Evolutionary conservation across 2,329 filamentous ascomycete genomes (phyloP).

Genomic region (Hypoxylon sp.): DNA sequence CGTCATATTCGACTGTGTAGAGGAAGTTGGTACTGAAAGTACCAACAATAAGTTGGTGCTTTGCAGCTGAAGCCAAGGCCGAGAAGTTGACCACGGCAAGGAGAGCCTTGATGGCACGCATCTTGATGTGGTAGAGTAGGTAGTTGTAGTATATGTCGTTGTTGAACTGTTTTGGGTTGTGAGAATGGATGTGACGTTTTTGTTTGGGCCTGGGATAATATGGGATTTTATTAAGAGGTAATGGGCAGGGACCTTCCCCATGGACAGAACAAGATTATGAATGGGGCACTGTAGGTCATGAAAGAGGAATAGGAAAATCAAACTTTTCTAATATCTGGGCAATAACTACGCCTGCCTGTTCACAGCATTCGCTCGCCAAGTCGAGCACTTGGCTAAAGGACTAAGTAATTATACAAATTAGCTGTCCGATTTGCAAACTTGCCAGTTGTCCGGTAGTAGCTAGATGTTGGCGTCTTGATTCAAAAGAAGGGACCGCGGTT

Average conservation of each 20-base stretch:
- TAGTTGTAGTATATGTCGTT: not conserved
- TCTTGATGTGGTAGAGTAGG: slow-evolving; percentile 1
- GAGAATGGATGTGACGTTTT: not conserved
- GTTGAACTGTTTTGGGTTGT: not conserved
- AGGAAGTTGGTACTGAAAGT: slow-evolving; percentile 51
- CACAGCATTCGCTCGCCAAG: not conserved
- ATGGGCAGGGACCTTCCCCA: not conserved
- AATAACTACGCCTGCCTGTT: not conserved
- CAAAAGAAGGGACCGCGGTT: not conserved
- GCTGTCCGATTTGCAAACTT: not conserved
- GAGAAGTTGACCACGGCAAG: slow-evolving; percentile 8
- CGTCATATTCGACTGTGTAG: slow-evolving; percentile 54
- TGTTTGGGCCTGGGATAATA: not conserved
- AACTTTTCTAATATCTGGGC: not conserved
- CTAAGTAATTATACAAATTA: not conserved
- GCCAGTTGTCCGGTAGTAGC: not conserved
- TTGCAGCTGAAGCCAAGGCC: slow-evolving; percentile 27
- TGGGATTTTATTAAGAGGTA: not conserved
- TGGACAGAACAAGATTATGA: not conserved
- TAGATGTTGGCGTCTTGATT: not conserved
- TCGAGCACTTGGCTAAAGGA: not conserved
- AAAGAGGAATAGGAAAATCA: not conserved
- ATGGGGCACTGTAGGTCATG: not conserved
- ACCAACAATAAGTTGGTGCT: slow-evolving; percentile 53
- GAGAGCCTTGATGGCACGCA: slow-evolving; percentile 15